Evolutionary conservation across 768 basidiomycete genomes (phyloP), one percentile per base, ranked within the genome.

Genomic region (Naganishia vishniacii): DNA sequence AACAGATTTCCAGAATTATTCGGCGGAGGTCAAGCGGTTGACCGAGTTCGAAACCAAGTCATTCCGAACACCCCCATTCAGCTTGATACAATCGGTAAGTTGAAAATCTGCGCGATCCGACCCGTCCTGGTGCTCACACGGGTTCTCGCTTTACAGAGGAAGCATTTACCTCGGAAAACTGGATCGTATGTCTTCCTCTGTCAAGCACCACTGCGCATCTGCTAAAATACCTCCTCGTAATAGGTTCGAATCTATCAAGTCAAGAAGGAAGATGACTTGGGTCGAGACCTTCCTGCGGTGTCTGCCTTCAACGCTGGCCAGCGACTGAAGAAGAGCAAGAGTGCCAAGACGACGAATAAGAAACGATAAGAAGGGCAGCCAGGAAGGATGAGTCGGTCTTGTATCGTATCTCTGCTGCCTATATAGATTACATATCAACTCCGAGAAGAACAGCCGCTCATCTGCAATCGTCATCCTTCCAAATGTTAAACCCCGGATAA

Each of bases 91-190:
- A 83, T 98, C 48, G 91, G 89, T 90, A 68, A 67, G 86, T 79
- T 0, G 16, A 11, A 31, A 13, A 7, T 56, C 37, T 15, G 11
- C 26, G 37, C 23, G 13, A 15, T 63, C 28, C 42, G 42, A 63
- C 63, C 44, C 64, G 48, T 26, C 47, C 34, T 37, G 59, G 13
- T 25, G 29, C 0, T 1, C 11, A 25, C 41, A 42, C 16, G 13
- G 15, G 26, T 4, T 5, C 18, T 47, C 47, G 32, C 18, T 45
- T n/a, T 65, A 67, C 8, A 90, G 91, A 99, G 67, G 95, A 99
- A 78, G 95, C 94, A 8, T 99, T 93, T 81, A 99, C 95, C 1
- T 90, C 91, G 7, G 95, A 99, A 81, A 99, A 99, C 79, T 99
- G 95, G 95, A 94, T 99, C 69, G 94, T 91, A 40, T 40, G 53